Evolutionary conservation across 129 eudicot species (phyloP).

Genomic region (Arctium minus): DNA sequence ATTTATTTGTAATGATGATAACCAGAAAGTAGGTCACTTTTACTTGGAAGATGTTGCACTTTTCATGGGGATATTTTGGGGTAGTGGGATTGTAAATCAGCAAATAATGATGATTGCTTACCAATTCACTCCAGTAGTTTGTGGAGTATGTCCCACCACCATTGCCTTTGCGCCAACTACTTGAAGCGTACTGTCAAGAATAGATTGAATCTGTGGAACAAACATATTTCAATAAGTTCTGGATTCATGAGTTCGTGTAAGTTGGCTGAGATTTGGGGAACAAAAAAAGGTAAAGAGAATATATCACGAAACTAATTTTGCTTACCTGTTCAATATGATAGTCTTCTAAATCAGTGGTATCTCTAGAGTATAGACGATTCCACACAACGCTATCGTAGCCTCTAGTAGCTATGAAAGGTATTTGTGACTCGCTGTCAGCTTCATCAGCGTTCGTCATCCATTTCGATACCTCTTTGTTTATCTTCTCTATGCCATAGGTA

Average conservation of each 20-base stretch:
- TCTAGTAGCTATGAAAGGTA: conserved; percentile 85
- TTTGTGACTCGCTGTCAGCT: conserved; percentile 32
- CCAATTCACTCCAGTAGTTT: conserved; percentile 89
- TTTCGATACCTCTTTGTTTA: conserved; percentile 72
- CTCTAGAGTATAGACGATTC: conserved; percentile 96
- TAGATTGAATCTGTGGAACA: conserved; percentile 56
- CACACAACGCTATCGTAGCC: conserved; percentile 98
- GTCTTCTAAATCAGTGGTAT: conserved; percentile 51
- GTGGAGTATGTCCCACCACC: conserved; percentile 99
- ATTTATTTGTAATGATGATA: neutral
- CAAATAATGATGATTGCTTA: conserved; percentile 27
- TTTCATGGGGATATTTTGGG: neutral
- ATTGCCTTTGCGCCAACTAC: conserved; percentile 87
- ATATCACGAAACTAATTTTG: neutral
- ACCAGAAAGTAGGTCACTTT: conserved; percentile 3
- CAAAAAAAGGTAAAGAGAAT: neutral
- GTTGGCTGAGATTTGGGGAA: neutral
- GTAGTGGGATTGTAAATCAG: neutral
- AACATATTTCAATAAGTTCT: neutral
- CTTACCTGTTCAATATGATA: conserved; percentile 67
- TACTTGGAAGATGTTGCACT: neutral
- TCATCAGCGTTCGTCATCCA: conserved; percentile 76
- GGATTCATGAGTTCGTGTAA: neutral
- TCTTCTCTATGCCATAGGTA: conserved; percentile 85
- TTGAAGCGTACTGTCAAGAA: conserved; percentile 70